Conservation (phyloP, 306 rosid species). For the Dryas drummondii region DNA sequence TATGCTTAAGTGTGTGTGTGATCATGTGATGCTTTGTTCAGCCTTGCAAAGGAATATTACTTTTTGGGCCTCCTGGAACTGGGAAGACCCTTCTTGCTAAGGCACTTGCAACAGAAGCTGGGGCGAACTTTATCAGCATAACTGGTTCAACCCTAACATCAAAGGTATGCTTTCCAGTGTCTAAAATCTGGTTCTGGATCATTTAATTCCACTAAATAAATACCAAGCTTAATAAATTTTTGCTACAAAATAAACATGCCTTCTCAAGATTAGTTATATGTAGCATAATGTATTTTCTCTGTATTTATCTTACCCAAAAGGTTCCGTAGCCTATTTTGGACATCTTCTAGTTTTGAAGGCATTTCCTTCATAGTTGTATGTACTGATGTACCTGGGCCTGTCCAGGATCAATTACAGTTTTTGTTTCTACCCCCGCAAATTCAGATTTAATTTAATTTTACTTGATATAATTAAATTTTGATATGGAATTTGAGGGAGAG, state of each 20-base stretch:
- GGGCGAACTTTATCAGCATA: conserved; percentile 95
- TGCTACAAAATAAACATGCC: not conserved
- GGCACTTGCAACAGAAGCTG: conserved; percentile 98
- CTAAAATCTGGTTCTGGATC: not conserved
- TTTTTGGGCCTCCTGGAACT: conserved; percentile 99
- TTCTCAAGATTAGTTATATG: not conserved
- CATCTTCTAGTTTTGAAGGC: not conserved
- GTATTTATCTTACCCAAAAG: not conserved
- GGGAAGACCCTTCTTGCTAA: conserved; percentile 98
- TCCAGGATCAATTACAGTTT: not conserved
- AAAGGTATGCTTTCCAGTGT: conserved; percentile 48
- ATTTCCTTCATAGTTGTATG: not conserved
- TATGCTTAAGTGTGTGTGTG: conserved; percentile 25
- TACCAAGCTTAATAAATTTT: not conserved
- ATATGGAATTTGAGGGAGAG: not conserved
- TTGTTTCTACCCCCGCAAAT: not conserved
- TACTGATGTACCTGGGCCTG: not conserved
- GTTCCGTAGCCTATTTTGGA: not conserved
- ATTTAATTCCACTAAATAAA: not conserved
- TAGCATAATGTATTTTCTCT: not conserved
- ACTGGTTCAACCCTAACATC: conserved; percentile 97
- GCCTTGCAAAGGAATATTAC: conserved; percentile 98
- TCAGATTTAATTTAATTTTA: not conserved
- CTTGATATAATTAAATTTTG: not conserved
- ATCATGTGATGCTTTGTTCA: conserved; percentile 33